Base-by-base conservation (phyloP, 192 early-diverging fungal species). In the Hyaloraphidium curvatum region DNA sequence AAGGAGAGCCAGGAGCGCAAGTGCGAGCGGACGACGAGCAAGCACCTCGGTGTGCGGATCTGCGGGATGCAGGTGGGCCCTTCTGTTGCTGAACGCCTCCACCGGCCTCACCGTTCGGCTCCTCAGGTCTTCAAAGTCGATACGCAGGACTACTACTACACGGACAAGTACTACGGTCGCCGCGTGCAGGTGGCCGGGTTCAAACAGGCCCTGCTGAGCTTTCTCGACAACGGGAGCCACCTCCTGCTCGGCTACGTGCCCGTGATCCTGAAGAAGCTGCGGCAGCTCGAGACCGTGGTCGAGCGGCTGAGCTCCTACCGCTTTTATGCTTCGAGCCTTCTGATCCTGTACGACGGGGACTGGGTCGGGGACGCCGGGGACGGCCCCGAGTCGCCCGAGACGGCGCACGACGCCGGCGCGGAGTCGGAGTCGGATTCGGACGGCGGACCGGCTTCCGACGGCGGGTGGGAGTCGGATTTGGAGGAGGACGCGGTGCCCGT, bases 81-180 rank as follows among this genome's bases (percentile, higher is more conserved):
- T 56, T 40, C n/a, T n/a, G 33, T 37, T 37, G 33, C 9, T 37
- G 33, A 37, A 37, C 7, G 33, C 31, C 13, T 5, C 4, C 11
- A 3, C 17, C 13, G 23, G 23, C 29, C 28, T 23, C 37, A 23
- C 26, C 23, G 33, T 16, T 50, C 21, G n/a, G n/a, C 9, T 26
- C 9, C 64, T 17, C 52, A 87, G 84, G 86, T 91, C 4, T 97
- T 84, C 66, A 88, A 91, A 52, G 63, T 65, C 7, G 72, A 73
- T 17, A 80, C 73, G 1, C 59, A 79, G 22, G 71, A 72, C 19
- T 95, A 80, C 65, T 54, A 81, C 40, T 94, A 88, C 62, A 77
- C 90, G 58, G 85, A 93, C 72, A 98, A 98, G 66, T 98, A 98
- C 64, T 85, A 84, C 56, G 95, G 95, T 13, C 74, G 95, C 2